phyloP scores from a whole-genome alignment of 2,329 filamentous ascomycete genomes.

The Blumeriella jaapii region DNA sequence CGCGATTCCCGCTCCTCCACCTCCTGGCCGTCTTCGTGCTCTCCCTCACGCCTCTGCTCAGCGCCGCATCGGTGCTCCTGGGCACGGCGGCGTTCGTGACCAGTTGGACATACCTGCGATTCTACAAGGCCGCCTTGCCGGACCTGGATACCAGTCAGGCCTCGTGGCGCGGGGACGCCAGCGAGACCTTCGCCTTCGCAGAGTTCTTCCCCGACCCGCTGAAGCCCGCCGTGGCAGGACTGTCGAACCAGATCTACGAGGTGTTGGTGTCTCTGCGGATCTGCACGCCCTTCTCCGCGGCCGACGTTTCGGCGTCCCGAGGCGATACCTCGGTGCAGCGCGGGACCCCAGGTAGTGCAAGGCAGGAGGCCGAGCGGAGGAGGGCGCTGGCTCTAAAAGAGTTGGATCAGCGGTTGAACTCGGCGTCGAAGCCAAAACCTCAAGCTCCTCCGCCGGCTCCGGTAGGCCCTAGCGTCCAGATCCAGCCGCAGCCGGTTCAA shows the following conservation, averaged over 20 bases:
- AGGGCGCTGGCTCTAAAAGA: conserved; percentile 83
- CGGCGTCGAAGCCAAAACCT: conserved; percentile 42
- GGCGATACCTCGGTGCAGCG: conserved; percentile 49
- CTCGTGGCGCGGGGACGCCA: conserved; percentile 74
- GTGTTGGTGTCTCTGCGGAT: conserved; percentile 64
- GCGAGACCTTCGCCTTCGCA: conserved; percentile 90
- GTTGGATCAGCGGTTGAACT: conserved; percentile 80
- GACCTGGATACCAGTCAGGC: conserved; percentile 54
- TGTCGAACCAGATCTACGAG: conserved; percentile 67
- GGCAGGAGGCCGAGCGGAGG: conserved; percentile 84
- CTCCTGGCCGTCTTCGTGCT: conserved; percentile 62
- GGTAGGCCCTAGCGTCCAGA: conserved; percentile 43
- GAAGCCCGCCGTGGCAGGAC: conserved; percentile 62
- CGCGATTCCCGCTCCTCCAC: conserved; percentile 58
- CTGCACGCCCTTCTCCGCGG: conserved; percentile 74
- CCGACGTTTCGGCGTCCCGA: conserved; percentile 65
- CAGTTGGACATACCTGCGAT: conserved; percentile 92
- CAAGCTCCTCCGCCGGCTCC: conserved; percentile 30
- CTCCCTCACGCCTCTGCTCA: conserved; percentile 51
- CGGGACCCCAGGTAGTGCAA: conserved; percentile 52
- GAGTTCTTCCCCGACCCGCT: conserved; percentile 85
- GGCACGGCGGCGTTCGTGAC: conserved; percentile 72
- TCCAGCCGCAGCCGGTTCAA: conserved; percentile 43
- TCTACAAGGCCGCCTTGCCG: conserved; percentile 71
- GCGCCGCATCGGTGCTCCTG: conserved; percentile 62